Base-by-base conservation (phyloP, 2,329 filamentous ascomycete species). In the Pseudomassariella vexata region DNA sequence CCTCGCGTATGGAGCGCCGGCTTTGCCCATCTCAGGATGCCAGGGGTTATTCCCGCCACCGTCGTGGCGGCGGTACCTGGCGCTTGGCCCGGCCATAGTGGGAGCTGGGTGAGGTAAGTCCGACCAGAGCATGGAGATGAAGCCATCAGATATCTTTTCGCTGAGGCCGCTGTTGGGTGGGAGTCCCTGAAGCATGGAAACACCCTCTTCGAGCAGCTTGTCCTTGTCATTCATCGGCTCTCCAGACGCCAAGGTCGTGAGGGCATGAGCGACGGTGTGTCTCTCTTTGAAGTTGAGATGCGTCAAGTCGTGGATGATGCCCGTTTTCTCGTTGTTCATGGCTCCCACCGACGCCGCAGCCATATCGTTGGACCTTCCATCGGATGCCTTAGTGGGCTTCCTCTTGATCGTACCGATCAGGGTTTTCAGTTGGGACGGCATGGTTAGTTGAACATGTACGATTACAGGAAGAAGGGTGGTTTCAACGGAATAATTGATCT, bases 111-210 rank as follows among this genome's bases (percentile, higher is more conserved):
- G 69, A 19, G 68, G 68, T 10, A 74, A 53, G 42, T 72, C 68
- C 38, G 65, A 48, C 59, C 63, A 74, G 4, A 74, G 57, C 67
- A 71, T 69, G 5, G 53, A 53, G 36, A 73, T 70, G 49, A 73
- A 73, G 15, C 58, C 59, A 48, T 68, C 59, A 4, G 67, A 67
- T 6, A 69, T 55, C n/a, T 55, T 61, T 24, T 57, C 46, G 30
- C 62, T 60, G n/a, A 71, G 52, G 9, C 65, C 59, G 41, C 66
- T 71, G 49, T 70, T 66, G 10, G 52, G 40, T 7, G 68, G 68
- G n/a, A 72, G 49, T 2, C 55, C 51, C 39, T 72, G 68, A 14
- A 73, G 58, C 63, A 73, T 69, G 9, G 62, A 49, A 2, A 74
- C 67, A 12, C 66, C 68, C 50, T 72, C 52, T 41, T 74, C 70